Evolutionary conservation across 257 asterid genomes (phyloP), one percentile per base, ranked within the genome.

Genomic region (Forsythia suspensa): DNA sequence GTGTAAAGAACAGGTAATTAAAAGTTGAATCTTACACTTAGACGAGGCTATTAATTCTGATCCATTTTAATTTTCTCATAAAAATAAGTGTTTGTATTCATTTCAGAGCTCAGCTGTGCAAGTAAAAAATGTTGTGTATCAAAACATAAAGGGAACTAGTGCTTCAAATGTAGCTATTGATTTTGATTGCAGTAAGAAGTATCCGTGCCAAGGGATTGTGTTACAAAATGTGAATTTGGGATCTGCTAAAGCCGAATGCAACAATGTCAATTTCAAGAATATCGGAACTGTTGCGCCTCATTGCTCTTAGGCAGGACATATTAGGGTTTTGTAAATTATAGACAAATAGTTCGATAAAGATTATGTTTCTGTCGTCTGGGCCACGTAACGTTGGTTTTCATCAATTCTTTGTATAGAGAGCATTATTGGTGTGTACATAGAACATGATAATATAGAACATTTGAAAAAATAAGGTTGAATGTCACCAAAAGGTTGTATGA

Each of bases 131-230:
- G 83, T 94, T 16, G 24, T 84, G 48, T 94, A 92, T 66, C 80
- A 88, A 79, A 91, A 91, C 80, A 92, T 94, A 34, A 76, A 9
- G 15, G 97, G 98, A 5, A 84, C 98, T 13, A 92, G 97, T 70
- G 92, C 91, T 6, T 74, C 92, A 0, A 29, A 72, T 9, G 83
- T 57, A 44, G 98, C 97, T 12, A 85, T 94, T 43, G 76, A 55
- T 5, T 85, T 94, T 61, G 76, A 84, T 36, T 94, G 97, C 86
- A 91, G 97, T 39, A 48, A 79, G 73, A 87, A 59, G 34, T 79
- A 72, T 71, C 97, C 97, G 4, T 94, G 97, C 78, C 78, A 79
- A 61, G 94, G 89, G 3, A 91, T 94, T 40, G 80, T 80, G 71
- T 71, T 94, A 84, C 86, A 86, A 52, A 86, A 92, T 83, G 88